phyloP scores from a whole-genome alignment of 2,329 filamentous ascomycete genomes.

The Botrytis hyacinthi region DNA sequence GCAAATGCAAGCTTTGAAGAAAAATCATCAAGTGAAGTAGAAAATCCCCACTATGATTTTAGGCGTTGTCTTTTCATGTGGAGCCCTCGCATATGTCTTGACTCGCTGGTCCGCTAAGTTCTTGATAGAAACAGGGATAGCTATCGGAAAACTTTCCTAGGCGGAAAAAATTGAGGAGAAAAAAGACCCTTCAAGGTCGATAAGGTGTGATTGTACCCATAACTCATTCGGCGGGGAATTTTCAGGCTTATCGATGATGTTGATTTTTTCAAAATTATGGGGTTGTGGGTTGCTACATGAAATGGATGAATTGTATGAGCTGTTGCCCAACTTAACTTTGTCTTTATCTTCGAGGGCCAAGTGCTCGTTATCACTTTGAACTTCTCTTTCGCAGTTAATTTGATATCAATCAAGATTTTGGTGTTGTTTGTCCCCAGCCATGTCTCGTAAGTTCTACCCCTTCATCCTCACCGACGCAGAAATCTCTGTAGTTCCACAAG shows the following conservation, averaged over 20 bases:
- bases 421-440: neutral
- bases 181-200: conserved; percentile 2
- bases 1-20: neutral
- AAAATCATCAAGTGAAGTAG: neutral
- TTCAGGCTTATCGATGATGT: conserved; percentile 10
- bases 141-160: neutral
- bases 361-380: neutral
- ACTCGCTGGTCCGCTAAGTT: neutral
- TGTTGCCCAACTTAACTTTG: neutral
- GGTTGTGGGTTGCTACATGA: neutral
- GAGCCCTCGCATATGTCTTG: neutral
- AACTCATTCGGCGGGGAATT: neutral
- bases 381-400: neutral
- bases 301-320: neutral
- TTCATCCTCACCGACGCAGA: neutral
- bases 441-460: neutral
- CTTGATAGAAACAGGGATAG: conserved; percentile 1
- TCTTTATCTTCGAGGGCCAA: neutral
- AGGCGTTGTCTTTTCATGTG: neutral
- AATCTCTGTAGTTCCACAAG: neutral
- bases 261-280: conserved; percentile 5
- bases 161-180: neutral
- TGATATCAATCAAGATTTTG: neutral
- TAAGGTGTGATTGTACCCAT: neutral
- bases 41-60: neutral